Percentiles rank a stretch among this genome's conserved stretches.
These are phyloP conservation scores for Hansenula lynferdii DNA, from an alignment of 1,139 yeast species.

Conservation along the genomic window DNA sequence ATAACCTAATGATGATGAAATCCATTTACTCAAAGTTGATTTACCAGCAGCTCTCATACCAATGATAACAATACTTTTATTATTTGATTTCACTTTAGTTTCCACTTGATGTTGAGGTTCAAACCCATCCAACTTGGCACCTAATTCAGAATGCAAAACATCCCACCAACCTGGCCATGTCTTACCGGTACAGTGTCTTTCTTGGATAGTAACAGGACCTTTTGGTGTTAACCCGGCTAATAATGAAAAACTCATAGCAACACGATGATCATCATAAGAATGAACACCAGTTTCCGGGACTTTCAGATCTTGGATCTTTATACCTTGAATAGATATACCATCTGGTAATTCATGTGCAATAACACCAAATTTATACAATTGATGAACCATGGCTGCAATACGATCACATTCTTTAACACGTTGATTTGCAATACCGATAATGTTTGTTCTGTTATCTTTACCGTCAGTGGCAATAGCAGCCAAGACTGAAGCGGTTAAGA, in stretches of 20 bases:
- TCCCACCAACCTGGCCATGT: slow-evolving; percentile 99
- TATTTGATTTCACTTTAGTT: slow-evolving; percentile 11
- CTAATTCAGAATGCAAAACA: slow-evolving; percentile 64
- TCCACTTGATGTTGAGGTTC: slow-evolving; percentile 32
- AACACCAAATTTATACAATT: slow-evolving; percentile 89
- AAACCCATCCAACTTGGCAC: slow-evolving; percentile 63
- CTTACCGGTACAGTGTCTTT: slow-evolving; percentile 90
- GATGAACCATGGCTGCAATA: slow-evolving; percentile 89
- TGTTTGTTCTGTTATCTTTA: slow-evolving; percentile 53
- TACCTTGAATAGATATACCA: slow-evolving; percentile 84
- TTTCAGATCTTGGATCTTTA: slow-evolving; percentile 40
- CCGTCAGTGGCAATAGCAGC: slow-evolving; percentile 78
- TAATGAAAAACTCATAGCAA: slow-evolving; percentile 95
- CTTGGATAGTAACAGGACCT: slow-evolving; percentile 68
- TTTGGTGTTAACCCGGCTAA: slow-evolving; percentile 53
- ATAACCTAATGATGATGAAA: slow-evolving; percentile 68
- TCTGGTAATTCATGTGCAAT: slow-evolving; percentile 79
- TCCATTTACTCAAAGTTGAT: slow-evolving; percentile 79
- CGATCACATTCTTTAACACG: slow-evolving; percentile 97
- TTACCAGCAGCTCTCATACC: slow-evolving; percentile 99
- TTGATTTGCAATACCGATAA: slow-evolving; percentile 96
- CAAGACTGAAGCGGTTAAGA: slow-evolving; percentile 92
- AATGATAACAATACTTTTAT: slow-evolving; percentile 59
- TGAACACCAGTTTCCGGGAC: slow-evolving; percentile 58
- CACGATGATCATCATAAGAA: slow-evolving; percentile 95